Conservation (phyloP, 2,329 filamentous ascomycete genomes). For the Ceratocystis cacaofunesta region DNA sequence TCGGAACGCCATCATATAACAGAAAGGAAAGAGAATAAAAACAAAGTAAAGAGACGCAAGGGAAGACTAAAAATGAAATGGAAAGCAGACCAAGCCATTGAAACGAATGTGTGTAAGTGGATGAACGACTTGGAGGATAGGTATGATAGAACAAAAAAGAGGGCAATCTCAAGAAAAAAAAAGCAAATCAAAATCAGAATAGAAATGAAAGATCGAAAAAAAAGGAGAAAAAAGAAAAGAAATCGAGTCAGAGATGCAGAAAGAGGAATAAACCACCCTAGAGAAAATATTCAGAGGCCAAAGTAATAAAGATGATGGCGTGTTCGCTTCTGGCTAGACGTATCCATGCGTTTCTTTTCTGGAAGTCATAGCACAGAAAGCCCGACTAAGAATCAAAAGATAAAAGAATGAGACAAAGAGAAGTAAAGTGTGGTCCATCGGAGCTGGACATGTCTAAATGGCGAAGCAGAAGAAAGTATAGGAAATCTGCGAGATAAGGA, state of each 20-base stretch:
- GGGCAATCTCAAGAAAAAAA: not conserved
- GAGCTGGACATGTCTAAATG: not conserved
- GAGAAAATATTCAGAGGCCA: not conserved
- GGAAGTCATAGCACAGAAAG: not conserved
- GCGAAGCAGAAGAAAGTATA: not conserved
- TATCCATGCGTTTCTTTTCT: not conserved
- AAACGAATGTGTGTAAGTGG: not conserved
- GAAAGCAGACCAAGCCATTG: not conserved
- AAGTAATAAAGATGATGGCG: not conserved
- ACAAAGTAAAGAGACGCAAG: conserved; percentile 6
- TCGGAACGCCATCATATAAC: conserved; percentile 15
- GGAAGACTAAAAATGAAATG: conserved; percentile 3
- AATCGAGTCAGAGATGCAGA: not conserved
- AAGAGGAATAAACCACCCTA: not conserved
- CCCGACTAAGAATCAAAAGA: not conserved
- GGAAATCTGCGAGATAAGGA: not conserved
- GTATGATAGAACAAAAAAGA: not conserved
- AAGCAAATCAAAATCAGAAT: not conserved
- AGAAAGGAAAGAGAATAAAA: conserved; percentile 2
- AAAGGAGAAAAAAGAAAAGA: not conserved
- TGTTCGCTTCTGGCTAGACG: not conserved
- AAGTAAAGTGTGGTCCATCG: not conserved
- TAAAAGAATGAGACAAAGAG: conserved; percentile 3
- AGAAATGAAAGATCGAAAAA: not conserved
- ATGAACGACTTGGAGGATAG: not conserved